Evolutionary conservation across 495 filamentous ascomycete genomes (phyloP), one percentile per base, ranked within the genome.

Genomic region (Aeminium ludgeri): DNA sequence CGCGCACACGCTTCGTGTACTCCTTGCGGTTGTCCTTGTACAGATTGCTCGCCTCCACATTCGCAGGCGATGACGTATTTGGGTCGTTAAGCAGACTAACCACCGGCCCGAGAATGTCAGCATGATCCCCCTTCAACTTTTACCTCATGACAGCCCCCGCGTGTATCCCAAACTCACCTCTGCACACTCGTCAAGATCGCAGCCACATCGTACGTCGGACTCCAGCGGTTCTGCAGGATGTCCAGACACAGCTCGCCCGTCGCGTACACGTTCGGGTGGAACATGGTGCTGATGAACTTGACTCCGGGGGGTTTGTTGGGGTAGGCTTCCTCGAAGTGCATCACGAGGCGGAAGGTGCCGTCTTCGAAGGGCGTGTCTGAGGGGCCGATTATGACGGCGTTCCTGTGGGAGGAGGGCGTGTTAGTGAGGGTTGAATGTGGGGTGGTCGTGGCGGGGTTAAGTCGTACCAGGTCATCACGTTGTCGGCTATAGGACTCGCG

Each of bases 261-360:
- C 20, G 81, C 85, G 55, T 97, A 97, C 20, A 97, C 89, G 51
- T 97, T 97, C 2, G 89, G 89, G 54, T 97, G 89, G 62, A 97
- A 97, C 89, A 97, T 97, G 54, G 85, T 73, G 59, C 83, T 92
- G 61, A 96, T 92, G 59, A 97, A 97, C 56, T 96, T 96, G 58
- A 96, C 89, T 1, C 83, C 81, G 0, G 89, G 89, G 1, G 89
- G 89, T 56, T 96, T 96, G 64, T 96, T 97, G 10, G 89, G 89
- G 52, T 97, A 97, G 45, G 89, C 83, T 55, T 97, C 89, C 55
- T 96, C 89, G 45, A 97, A 97, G 52, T 95, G 86, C 89, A 97
- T 96, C 36, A 96, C 86, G 6, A 97, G 74, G 34, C 86, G 71
- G 59, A 97, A 97, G 7, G 91, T 97, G 36, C 89, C 89, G 64